phyloP scores from a whole-genome alignment of 345 rosid species.

The Camelina hispida region DNA sequence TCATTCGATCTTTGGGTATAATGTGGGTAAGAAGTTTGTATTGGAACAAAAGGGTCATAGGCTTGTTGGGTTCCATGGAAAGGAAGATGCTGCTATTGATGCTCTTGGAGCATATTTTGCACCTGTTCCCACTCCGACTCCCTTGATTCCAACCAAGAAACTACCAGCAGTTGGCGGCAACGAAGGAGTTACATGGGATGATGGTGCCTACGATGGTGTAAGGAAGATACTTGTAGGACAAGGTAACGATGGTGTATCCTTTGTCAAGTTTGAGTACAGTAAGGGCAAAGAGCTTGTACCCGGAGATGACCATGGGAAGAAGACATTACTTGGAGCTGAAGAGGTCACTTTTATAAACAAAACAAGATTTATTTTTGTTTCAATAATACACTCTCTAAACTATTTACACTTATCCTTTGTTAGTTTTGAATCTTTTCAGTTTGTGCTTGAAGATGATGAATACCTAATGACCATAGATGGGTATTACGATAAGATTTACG shows the following conservation, averaged over 20 bases:
- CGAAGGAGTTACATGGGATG: slow-evolving; percentile 40
- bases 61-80: slow-evolving; percentile 40
- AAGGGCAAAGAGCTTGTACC: slow-evolving; percentile 10
- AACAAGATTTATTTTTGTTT: background rate
- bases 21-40: slow-evolving; percentile 28
- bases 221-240: slow-evolving; percentile 34
- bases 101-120: slow-evolving; percentile 38
- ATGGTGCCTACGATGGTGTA: slow-evolving; percentile 38
- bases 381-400: background rate
- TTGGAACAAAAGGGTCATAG: slow-evolving; percentile 20
- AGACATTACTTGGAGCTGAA: slow-evolving; percentile 21
- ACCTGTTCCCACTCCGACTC: background rate
- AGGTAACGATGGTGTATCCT: slow-evolving; percentile 27
- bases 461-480: slow-evolving; percentile 35
- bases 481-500: slow-evolving; percentile 30
- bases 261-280: slow-evolving; percentile 36
- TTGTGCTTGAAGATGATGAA: slow-evolving; percentile 41
- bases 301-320: slow-evolving; percentile 44
- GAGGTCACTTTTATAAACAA: slow-evolving; percentile 9
- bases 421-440: slow-evolving; percentile 16
- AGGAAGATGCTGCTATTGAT: slow-evolving; percentile 24
- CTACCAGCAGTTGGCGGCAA: slow-evolving; percentile 32
- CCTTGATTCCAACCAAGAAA: slow-evolving; percentile 11
- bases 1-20: slow-evolving; percentile 31
- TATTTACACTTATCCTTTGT: background rate